Percentiles rank a stretch among this genome's conserved stretches.
phyloP scores from a whole-genome alignment of 192 early-diverging fungal species.

The Entophlyctis helioformis region DNA sequence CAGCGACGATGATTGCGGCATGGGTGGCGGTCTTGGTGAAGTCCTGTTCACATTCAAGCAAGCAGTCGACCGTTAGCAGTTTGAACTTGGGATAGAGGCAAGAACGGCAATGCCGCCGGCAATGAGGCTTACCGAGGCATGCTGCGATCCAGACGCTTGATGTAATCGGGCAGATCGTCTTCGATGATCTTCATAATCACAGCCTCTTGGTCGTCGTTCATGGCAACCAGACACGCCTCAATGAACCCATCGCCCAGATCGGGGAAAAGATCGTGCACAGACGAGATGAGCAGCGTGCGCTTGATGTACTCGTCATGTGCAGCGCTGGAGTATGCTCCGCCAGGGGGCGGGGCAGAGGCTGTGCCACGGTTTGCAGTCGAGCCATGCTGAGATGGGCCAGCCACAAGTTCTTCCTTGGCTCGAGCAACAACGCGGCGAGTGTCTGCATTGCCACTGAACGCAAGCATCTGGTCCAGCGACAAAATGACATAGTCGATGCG shows the following conservation, averaged over 20 bases:
- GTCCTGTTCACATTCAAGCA: no score
- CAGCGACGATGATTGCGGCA: no score
- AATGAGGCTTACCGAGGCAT: constrained; percentile 36
- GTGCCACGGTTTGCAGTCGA: background rate
- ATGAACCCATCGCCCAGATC: constrained; percentile 86
- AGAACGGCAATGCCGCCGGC: no score
- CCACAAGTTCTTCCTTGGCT: background rate
- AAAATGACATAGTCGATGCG: constrained; percentile 50
- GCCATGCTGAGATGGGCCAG: background rate
- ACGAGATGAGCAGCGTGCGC: constrained; percentile 53
- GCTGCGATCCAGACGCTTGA: constrained; percentile 55
- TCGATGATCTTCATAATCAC: constrained; percentile 74
- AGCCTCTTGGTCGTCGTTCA: constrained; percentile 53
- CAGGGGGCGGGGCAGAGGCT: background rate
- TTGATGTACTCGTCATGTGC: constrained; percentile 29
- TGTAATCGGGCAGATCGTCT: constrained; percentile 52
- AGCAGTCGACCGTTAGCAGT: no score
- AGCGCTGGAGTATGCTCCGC: constrained; percentile 6
- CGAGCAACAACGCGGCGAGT: background rate
- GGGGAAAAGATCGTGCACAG: constrained; percentile 79
- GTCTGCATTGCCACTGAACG: constrained; percentile 30
- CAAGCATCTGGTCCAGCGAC: constrained; percentile 58
- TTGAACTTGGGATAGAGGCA: no score
- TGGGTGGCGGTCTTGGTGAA: no score
- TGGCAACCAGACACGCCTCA: constrained; percentile 65